Percentiles rank a stretch among this genome's conserved stretches.
These are phyloP conservation scores for Pseudoscleropodium purum DNA, from an alignment of 225 moss, liverwort and hornwort genomes.

Conservation along the genomic window DNA sequence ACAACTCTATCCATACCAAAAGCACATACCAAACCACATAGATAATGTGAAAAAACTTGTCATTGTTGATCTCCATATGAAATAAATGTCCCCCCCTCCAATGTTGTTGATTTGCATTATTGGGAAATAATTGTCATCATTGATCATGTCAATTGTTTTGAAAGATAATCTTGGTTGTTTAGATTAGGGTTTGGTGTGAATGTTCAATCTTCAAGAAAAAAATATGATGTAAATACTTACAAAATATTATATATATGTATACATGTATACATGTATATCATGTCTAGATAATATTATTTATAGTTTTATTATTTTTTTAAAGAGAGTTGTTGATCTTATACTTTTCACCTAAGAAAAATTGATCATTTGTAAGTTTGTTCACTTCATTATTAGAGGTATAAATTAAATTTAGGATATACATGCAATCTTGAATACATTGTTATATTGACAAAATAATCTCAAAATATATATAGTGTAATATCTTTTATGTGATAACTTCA, in stretches of 20 bases:
- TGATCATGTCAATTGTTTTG: rapidly evolving
- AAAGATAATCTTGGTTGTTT: no score
- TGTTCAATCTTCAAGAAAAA: no score
- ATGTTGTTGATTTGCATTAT: no score
- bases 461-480: not conserved
- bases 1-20: no score
- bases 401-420: not conserved
- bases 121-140: rapidly evolving
- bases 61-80: no score
- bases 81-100: no score
- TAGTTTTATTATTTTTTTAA: not conserved
- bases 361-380: not conserved
- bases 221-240: no score
- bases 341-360: not conserved
- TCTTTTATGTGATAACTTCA: not conserved
- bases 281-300: not conserved
- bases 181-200: no score
- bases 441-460: not conserved
- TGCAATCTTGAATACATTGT: not conserved
- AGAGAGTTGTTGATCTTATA: rapidly evolving
- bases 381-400: not conserved
- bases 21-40: no score
- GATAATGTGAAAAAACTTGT: no score
- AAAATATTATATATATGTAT: no score
- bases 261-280: no score